A percentile compares a stretch with the other conserved stretches of the same genome.
phyloP scores from a whole-genome alignment of 139 green algal genomes.

The Chlamydomonas sphaeroides region DNA sequence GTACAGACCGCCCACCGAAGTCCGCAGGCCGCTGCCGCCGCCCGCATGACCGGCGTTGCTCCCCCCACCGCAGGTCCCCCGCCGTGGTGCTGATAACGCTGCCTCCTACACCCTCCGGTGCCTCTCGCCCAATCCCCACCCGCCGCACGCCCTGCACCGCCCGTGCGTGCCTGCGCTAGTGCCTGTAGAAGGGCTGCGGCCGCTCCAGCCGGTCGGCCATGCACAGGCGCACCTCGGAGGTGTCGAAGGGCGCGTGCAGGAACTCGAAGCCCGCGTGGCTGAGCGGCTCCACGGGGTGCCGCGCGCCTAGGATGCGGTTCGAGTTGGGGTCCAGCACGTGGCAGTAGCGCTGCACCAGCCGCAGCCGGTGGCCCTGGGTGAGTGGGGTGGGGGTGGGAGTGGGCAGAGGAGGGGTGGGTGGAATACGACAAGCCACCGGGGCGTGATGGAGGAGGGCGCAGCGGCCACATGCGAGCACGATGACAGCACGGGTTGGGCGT shows the following conservation, averaged over 20 bases:
- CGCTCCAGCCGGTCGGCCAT: constrained; percentile 28
- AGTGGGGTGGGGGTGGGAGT: neutral
- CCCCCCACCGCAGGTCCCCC: no score
- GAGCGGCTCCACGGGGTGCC: constrained; percentile 56
- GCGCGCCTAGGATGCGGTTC: constrained; percentile 29
- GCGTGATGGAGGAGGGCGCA: no score
- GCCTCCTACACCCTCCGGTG: no score
- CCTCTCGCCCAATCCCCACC: no score
- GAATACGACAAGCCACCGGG: no score
- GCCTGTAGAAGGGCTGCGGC: constrained; percentile 21
- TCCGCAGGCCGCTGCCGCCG: no score
- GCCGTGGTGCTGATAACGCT: no score
- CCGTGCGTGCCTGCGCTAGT: constrained; percentile 1
- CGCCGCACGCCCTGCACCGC: no score
- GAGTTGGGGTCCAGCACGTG: constrained; percentile 48
- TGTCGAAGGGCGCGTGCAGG: constrained; percentile 62
- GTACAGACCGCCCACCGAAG: no score
- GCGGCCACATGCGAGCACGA: no score
- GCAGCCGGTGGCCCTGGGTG: constrained; percentile 53
- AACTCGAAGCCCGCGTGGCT: constrained; percentile 51
- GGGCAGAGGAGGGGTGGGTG: neutral
- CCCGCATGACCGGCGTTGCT: no score
- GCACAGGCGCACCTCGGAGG: constrained; percentile 49
- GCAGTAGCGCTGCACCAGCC: constrained; percentile 53
- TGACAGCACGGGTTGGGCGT: no score